phyloP scores from a whole-genome alignment of 495 filamentous ascomycete species.

The Penicillium ucsense region DNA sequence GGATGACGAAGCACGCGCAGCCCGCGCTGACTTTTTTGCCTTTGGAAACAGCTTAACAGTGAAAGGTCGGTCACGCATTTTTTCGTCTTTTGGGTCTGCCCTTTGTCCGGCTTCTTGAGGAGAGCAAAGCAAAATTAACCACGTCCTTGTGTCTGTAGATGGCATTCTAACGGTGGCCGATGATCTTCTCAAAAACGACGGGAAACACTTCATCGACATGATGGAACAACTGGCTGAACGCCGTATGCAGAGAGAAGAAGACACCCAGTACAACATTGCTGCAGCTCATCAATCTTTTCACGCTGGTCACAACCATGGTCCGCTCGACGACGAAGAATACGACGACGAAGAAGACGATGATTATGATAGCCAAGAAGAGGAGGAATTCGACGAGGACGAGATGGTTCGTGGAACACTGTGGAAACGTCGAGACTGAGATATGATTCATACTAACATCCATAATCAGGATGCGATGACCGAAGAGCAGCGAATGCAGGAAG shows the following conservation, averaged over 20 bases:
- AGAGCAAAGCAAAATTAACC: constrained; percentile 16
- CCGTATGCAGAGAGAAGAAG: constrained; percentile 91
- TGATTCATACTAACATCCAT: constrained; percentile 17
- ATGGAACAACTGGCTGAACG: constrained; percentile 99
- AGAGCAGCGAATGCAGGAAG: constrained; percentile 98
- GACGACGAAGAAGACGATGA: constrained; percentile 77
- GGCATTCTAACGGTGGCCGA: constrained; percentile 98
- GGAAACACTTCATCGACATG: constrained; percentile 99
- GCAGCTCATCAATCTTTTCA: constrained; percentile 52
- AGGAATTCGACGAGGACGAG: constrained; percentile 78
- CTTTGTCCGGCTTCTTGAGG: neutral
- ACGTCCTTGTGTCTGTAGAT: constrained; percentile 45
- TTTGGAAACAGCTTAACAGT: constrained; percentile 96
- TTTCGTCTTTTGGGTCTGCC: constrained; percentile 9
- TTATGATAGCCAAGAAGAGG: constrained; percentile 81
- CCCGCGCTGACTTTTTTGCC: constrained; percentile 75
- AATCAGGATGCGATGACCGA: constrained; percentile 88
- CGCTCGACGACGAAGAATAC: constrained; percentile 64
- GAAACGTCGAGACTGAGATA: too few species aligned
- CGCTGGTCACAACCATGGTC: constrained; percentile 52
- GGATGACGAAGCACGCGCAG: constrained; percentile 40
- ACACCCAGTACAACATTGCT: constrained; percentile 60
- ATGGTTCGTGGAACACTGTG: constrained; percentile 39
- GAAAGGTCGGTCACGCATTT: constrained; percentile 57
- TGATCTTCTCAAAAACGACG: constrained; percentile 96